Percentiles rank a stretch among this genome's conserved stretches.
Conservation (phyloP, 495 filamentous ascomycete species). For the Delitschia confertaspora region DNA sequence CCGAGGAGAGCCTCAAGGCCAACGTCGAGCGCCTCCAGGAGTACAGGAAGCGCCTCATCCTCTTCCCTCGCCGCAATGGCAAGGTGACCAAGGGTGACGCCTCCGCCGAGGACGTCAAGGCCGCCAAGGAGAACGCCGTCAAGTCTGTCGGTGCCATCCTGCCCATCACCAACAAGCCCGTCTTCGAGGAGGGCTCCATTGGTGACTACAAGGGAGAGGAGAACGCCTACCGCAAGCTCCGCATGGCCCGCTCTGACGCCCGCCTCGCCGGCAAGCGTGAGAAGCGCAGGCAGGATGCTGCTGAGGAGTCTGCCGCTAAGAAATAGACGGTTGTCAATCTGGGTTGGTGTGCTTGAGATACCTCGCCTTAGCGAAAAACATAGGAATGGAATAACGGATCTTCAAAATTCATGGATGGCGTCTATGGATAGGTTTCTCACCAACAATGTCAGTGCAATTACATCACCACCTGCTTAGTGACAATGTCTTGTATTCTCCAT, state of each 20-base stretch:
- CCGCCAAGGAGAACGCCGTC: constrained; percentile 54
- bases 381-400: constrained; percentile 5
- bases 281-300: constrained; percentile 91
- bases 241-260: constrained; percentile 77
- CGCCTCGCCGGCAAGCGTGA: constrained; percentile 73
- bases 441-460: constrained; percentile 10
- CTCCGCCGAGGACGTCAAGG: constrained; percentile 74
- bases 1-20: constrained; percentile 78
- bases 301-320: constrained; percentile 74
- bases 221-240: constrained; percentile 76
- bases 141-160: constrained; percentile 49
- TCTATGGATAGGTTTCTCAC: constrained; percentile 22
- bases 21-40: constrained; percentile 95
- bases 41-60: constrained; percentile 87
- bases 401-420: constrained; percentile 21
- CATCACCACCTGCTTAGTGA: too few species aligned
- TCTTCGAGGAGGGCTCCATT: constrained; percentile 70
- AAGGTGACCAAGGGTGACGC: constrained; percentile 86
- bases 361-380: constrained; percentile 6
- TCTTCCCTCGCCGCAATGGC: constrained; percentile 93
- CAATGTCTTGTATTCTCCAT: too few species aligned
- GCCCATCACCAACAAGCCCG: constrained; percentile 60
- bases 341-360: neutral
- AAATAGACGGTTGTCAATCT: constrained; percentile 51
- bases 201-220: constrained; percentile 65